A percentile compares a stretch with the other conserved stretches of the same genome.
phyloP scores from a whole-genome alignment of 768 basidiomycete species.

The Panaeolus papilionaceus region DNA sequence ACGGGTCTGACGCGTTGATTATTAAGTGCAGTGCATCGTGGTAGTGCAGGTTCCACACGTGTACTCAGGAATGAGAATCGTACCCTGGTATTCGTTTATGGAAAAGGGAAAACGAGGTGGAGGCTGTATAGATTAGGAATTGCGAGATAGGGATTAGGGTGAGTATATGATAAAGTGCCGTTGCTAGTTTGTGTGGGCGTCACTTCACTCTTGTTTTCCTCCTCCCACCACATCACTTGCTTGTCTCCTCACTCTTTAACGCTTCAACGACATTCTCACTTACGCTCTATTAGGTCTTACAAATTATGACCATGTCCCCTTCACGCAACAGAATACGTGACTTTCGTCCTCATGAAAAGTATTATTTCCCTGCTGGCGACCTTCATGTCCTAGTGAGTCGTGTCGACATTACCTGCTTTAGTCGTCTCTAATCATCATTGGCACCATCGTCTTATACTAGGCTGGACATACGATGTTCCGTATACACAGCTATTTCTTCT shows the following conservation, averaged over 20 bases:
- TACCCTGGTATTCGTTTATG: neutral
- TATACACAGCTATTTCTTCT: constrained; percentile 59
- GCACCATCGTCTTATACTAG: constrained; percentile 32
- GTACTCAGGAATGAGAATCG: neutral
- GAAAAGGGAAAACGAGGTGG: constrained; percentile 5
- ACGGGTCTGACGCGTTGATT: neutral
- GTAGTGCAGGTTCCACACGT: neutral
- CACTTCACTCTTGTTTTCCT: constrained; percentile 10
- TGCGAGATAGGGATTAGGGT: neutral
- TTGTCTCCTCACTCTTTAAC: neutral
- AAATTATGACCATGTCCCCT: neutral
- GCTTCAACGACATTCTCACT: neutral
- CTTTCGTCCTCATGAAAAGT: constrained; percentile 20
- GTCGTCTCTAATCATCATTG: neutral
- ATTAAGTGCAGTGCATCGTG: constrained; percentile 7
- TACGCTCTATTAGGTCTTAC: neutral
- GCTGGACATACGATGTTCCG: constrained; percentile 57
- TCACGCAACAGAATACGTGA: neutral
- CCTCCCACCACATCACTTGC: constrained; percentile 6
- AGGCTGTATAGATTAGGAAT: constrained; percentile 5
- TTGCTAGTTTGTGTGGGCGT: neutral
- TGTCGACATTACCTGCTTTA: neutral
- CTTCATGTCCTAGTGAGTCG: constrained; percentile 28
- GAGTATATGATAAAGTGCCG: constrained; percentile 1
- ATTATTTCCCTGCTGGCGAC: constrained; percentile 31